Base-by-base conservation (phyloP, 2,329 filamentous ascomycete genomes). In the Paecilomyces dactylethromorphus region DNA sequence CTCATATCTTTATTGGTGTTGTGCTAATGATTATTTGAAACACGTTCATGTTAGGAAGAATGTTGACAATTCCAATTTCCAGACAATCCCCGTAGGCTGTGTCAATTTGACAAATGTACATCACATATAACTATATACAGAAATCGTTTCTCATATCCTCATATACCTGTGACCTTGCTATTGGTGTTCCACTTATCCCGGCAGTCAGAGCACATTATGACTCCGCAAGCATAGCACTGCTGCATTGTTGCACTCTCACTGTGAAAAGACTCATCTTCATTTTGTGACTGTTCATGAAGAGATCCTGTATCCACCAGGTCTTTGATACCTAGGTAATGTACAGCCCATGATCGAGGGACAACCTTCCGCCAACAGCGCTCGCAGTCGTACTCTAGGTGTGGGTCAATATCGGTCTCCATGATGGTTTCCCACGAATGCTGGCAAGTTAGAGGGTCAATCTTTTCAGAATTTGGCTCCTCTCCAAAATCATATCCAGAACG, bases 401-500 rank as follows among this genome's bases (percentile, higher is more conserved):
- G 18, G 29, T 55, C 18, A 12, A n/a, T 39, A 32, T 55, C 52
- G 31, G 22, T 13, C n/a, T 57, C 11, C n/a, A n/a, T 24, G n/a
- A 22, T 24, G 7, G 31, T 18, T 11, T 53, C 32, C 61, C 59
- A 63, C 6, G 13, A 10, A 53, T 63, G 59, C 1, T 54, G 8
- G 49, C 61, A 63, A 33, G 51, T 31, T 50, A 59, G 52, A 3
- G 58, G 55, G 49, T 63, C 35, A 21, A 56, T 29, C 10, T 62
- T 53, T 6, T 64, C 56, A 3, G 32, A 3, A 13, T 55, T 49
- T 11, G 63, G 64, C 33, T 65, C 68, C 13, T 64, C 62, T 1
- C 67, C 68, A 56, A 78, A 68, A 59, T 78, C 74, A 68, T 84
- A 80, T 59, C 69, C 51, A 11, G 15, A 49, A 0, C 15, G 3